Evolutionary conservation across 78 protist genomes (phyloP).

Genomic region (Diacronema lutheri): DNA sequence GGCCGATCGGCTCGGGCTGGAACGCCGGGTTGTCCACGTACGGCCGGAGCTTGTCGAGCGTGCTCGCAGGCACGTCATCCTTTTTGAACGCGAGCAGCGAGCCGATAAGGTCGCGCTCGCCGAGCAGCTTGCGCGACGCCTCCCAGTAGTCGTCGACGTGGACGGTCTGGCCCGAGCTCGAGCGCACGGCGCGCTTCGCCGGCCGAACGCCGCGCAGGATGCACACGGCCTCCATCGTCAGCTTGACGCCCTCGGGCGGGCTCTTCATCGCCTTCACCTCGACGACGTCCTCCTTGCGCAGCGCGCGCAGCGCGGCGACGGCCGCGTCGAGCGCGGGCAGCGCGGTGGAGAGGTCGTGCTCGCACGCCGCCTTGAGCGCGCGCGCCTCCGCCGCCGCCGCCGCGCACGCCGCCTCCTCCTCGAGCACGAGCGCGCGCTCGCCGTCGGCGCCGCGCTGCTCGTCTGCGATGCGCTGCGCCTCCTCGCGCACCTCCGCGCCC

Average conservation of each 20-base stretch:
- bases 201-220: constrained; percentile 23
- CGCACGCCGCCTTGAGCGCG: constrained; percentile 17
- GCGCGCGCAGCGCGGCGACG: constrained; percentile 23
- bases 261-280: constrained; percentile 32
- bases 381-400: not conserved
- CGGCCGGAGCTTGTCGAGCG: constrained; percentile 20
- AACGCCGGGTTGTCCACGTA: not conserved
- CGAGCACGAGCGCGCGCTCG: not conserved
- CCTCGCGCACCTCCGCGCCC: not conserved
- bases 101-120: constrained; percentile 26
- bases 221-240: constrained; percentile 51
- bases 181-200: not conserved
- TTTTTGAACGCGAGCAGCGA: constrained; percentile 51
- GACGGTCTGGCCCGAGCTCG: not conserved
- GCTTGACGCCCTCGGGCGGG: constrained; percentile 58
- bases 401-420: constrained; percentile 12
- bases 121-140: constrained; percentile 8
- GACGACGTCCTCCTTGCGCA: constrained; percentile 25
- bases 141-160: constrained; percentile 18
- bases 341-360: constrained; percentile 34
- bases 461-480: not conserved
- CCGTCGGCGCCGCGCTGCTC: not conserved
- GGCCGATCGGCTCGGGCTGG: constrained; percentile 25
- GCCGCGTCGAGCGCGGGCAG: constrained; percentile 36
- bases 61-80: constrained; percentile 61